Evolutionary conservation across 2,329 filamentous ascomycete species (phyloP).

Genomic region (Fusarium sp.): DNA sequence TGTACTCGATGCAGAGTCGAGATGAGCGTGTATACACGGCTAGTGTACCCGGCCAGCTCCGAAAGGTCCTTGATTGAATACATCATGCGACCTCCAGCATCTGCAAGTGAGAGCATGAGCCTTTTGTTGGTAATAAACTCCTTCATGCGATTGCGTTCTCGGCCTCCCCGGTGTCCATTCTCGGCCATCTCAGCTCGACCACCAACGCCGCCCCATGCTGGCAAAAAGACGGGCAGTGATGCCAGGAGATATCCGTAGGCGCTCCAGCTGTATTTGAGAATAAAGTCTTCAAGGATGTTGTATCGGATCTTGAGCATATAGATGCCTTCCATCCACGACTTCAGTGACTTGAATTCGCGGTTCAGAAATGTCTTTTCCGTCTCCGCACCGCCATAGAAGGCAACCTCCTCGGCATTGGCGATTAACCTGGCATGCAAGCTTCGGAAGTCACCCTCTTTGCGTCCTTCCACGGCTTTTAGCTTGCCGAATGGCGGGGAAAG

Average conservation of each 20-base stretch:
- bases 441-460: constrained; percentile 95
- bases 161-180: constrained; percentile 62
- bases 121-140: constrained; percentile 99
- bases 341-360: constrained; percentile 90
- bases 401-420: constrained; percentile 96
- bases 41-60: constrained; percentile 95
- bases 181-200: constrained; percentile 76
- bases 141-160: constrained; percentile 91
- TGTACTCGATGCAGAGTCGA: constrained; percentile 95
- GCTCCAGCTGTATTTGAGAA: constrained; percentile 98
- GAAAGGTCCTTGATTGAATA: constrained; percentile 99
- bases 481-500: constrained; percentile 97
- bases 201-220: constrained; percentile 89
- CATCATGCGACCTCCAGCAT: constrained; percentile 98
- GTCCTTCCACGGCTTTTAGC: constrained; percentile 93
- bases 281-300: constrained; percentile 98
- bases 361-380: constrained; percentile 96
- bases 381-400: constrained; percentile 95
- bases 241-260: constrained; percentile 96
- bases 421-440: constrained; percentile 91
- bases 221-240: constrained; percentile 92
- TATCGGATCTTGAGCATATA: constrained; percentile 98
- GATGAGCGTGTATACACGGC: constrained; percentile 94
- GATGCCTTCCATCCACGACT: constrained; percentile 97
- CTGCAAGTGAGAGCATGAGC: constrained; percentile 95